A percentile compares a stretch with the other conserved stretches of the same genome.
Evolutionary conservation across 2,329 filamentous ascomycete genomes (phyloP).

Genomic region (Aspergillus bombycis): DNA sequence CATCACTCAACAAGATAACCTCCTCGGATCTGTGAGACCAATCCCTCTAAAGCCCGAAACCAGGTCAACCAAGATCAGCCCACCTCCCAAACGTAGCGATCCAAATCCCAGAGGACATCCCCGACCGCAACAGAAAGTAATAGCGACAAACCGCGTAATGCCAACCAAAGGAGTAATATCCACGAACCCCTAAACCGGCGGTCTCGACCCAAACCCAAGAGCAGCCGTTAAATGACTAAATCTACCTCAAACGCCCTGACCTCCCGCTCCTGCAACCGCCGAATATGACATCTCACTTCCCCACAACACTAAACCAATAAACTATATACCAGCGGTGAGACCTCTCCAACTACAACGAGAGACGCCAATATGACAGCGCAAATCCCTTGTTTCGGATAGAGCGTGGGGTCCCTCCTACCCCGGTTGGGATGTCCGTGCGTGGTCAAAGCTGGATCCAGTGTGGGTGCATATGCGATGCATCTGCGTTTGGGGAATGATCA

Average conservation of each 20-base stretch:
- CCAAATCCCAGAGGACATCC: too few species aligned
- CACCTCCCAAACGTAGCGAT: too few species aligned
- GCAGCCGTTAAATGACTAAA: neutral
- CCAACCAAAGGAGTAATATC: too few species aligned
- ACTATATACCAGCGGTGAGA: neutral
- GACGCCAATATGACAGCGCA: neutral
- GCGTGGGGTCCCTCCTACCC: neutral
- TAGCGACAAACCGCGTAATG: too few species aligned
- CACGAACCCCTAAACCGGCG: neutral
- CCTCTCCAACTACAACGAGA: neutral
- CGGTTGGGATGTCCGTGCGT: neutral
- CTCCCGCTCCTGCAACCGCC: neutral
- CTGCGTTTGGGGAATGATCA: neutral
- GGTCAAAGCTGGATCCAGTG: neutral
- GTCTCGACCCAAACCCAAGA: neutral
- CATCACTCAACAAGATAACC: neutral
- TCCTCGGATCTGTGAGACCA: too few species aligned
- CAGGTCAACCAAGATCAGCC: too few species aligned
- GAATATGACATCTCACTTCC: neutral
- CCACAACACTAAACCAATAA: neutral
- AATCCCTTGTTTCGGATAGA: slow-evolving; percentile 1
- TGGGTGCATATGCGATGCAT: neutral
- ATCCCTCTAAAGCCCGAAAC: too few species aligned
- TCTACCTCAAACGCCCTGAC: neutral
- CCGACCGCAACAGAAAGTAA: too few species aligned